Evolutionary conservation across 805 yeast species (phyloP), one percentile per base, ranked within the genome.

Genomic region (Candida cerambycidarum): DNA sequence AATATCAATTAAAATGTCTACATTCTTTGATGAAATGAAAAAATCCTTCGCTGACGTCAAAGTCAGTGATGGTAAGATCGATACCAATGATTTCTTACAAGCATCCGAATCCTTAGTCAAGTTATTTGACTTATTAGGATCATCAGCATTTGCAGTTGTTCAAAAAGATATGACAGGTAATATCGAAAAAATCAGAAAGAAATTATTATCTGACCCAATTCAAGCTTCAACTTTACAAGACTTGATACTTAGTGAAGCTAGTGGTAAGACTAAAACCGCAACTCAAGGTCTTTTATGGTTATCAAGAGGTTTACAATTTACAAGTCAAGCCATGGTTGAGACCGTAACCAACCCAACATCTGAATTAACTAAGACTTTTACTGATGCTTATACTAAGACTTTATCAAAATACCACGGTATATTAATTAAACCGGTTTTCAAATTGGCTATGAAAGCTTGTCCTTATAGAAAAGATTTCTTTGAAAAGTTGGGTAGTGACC

Each of bases 371-470:
- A 78, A 74, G 58, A 80, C 95, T 24, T 89, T 89, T 73, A 86
- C 89, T 41, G 85, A 82, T 55, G 85, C 95, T n/a, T 89, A 89
- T 70, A 58, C 74, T 48, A 85, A 83, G 67, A 89, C 96, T 4
- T 76, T 89, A 60, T 76, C 84, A 46, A 81, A 89, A 64, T 83
- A 80, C 67, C 97, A 89, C 69, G 82, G 83, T 41, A 79, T 89
- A 76, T 71, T 89, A 56, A 75, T 89, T 48, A 85, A 83, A 58
- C 96, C 96, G 19, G 80, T 89, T 41, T 89, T 89, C 78, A 87
- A 87, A 68, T 75, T 89, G 61, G 97, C 97, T 38, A 89, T 89
- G 96, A 86, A 85, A 65, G 95, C 96, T 1, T 87, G 95, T 65
- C 97, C 97, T 10, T 89, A 87, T 67, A 80, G 96, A 71, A 80